These are phyloP conservation scores for Rhytidiadelphus loreus DNA, from an alignment of 225 moss, liverwort and hornwort genomes.

Conservation along the genomic window DNA sequence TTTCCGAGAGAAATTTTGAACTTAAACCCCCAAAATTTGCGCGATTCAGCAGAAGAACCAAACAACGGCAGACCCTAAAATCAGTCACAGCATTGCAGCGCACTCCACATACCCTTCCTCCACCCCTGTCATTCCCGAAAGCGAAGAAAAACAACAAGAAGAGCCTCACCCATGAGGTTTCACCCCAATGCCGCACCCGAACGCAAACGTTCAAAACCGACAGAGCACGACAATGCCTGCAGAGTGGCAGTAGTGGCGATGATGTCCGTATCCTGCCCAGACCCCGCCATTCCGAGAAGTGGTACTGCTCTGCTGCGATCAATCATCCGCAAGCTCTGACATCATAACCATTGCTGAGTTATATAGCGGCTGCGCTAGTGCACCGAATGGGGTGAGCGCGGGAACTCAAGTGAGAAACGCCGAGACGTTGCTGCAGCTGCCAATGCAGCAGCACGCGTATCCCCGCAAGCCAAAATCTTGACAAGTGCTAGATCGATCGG, in stretches of 20 bases:
- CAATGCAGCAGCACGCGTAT: background rate
- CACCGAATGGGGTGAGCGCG: background rate
- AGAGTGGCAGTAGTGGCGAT: background rate
- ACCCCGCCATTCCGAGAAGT: background rate
- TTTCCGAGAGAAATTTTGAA: background rate
- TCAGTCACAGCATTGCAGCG: slow-evolving; percentile 3
- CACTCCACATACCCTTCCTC: background rate
- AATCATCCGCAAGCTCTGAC: background rate
- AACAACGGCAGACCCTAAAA: slow-evolving; percentile 5
- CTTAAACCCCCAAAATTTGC: background rate
- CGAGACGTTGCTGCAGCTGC: background rate
- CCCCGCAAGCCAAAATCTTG: background rate
- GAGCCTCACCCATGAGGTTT: background rate
- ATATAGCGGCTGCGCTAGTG: background rate
- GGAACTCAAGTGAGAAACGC: background rate
- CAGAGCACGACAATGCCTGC: background rate
- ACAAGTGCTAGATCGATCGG: background rate
- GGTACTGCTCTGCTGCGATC: background rate
- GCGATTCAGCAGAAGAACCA: background rate
- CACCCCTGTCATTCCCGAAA: background rate
- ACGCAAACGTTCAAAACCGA: background rate
- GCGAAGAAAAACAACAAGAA: too few species aligned
- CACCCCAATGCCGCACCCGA: background rate
- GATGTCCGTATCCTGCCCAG: background rate
- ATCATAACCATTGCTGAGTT: background rate